Evolutionary conservation across 2,329 filamentous ascomycete genomes (phyloP).

Genomic region (Phyllosticta capitalensis): DNA sequence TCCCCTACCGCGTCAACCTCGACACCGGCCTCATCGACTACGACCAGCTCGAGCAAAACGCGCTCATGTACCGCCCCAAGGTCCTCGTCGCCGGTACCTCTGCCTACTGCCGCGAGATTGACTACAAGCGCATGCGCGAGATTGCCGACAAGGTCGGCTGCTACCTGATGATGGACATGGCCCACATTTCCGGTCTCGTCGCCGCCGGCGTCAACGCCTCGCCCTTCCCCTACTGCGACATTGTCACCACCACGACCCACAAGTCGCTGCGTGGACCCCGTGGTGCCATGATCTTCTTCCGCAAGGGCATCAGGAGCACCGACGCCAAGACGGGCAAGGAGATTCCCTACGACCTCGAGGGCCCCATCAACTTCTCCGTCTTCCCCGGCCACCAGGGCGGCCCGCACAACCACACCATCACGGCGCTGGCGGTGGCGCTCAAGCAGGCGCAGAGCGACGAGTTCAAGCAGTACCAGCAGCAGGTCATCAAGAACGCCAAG

Average conservation of each 20-base stretch:
- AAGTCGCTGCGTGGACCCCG: slow-evolving; percentile 92
- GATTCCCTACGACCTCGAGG: slow-evolving; percentile 81
- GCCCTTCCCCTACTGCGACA: slow-evolving; percentile 81
- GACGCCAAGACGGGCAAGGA: slow-evolving; percentile 81
- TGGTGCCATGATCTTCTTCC: slow-evolving; percentile 97
- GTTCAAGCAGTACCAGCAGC: slow-evolving; percentile 86
- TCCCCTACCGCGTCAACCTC: slow-evolving; percentile 88
- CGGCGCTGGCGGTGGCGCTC: slow-evolving; percentile 83
- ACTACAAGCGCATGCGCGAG: slow-evolving; percentile 85
- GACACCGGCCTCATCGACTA: slow-evolving; percentile 93
- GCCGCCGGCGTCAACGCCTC: slow-evolving; percentile 85
- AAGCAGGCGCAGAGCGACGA: slow-evolving; percentile 86
- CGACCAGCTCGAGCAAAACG: slow-evolving; percentile 77
- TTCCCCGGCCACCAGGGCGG: slow-evolving; percentile 98
- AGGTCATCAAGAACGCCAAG: slow-evolving; percentile 85
- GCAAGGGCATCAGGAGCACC: slow-evolving; percentile 75
- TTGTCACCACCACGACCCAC: slow-evolving; percentile 96
- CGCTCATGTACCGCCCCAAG: slow-evolving; percentile 85
- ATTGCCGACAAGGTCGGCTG: slow-evolving; percentile 86
- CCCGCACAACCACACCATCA: slow-evolving; percentile 98
- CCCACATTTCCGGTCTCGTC: slow-evolving; percentile 90
- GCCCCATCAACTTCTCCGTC: slow-evolving; percentile 88
- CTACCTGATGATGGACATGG: slow-evolving; percentile 93
- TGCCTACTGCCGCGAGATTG: slow-evolving; percentile 90
- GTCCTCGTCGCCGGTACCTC: slow-evolving; percentile 91